phyloP scores from a whole-genome alignment of 2,329 filamentous ascomycete species.

The Pyricularia grisea region DNA sequence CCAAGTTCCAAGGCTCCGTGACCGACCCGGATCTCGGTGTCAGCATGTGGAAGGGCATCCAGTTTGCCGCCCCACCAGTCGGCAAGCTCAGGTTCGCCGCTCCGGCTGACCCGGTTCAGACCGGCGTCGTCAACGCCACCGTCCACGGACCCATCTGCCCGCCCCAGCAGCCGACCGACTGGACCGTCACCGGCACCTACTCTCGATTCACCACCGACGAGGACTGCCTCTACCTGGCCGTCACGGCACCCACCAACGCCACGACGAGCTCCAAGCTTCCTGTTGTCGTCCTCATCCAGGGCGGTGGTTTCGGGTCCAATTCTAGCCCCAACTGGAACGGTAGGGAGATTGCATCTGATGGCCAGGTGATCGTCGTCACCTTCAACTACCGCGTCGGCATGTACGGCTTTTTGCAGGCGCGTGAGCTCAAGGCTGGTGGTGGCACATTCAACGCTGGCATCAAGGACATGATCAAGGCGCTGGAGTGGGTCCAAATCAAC shows the following conservation, averaged over 20 bases:
- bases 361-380: slow-evolving; percentile 47
- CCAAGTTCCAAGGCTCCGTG: slow-evolving; percentile 50
- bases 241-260: slow-evolving; percentile 49
- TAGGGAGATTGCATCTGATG: slow-evolving; percentile 41
- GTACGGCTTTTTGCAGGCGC: background rate
- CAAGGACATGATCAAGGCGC: background rate
- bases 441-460: slow-evolving; percentile 10
- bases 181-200: slow-evolving; percentile 11
- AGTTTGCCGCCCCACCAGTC: slow-evolving; percentile 62
- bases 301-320: slow-evolving; percentile 40
- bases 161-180: slow-evolving; percentile 15
- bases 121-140: slow-evolving; percentile 36
- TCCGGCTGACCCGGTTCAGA: slow-evolving; percentile 49
- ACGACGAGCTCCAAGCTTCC: slow-evolving; percentile 31
- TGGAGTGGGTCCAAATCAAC: slow-evolving; percentile 6
- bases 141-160: slow-evolving; percentile 13
- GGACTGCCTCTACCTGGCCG: slow-evolving; percentile 61
- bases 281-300: slow-evolving; percentile 28
- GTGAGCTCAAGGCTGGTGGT: background rate
- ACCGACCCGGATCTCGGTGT: slow-evolving; percentile 40
- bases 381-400: slow-evolving; percentile 39
- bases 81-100: slow-evolving; percentile 57
- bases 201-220: slow-evolving; percentile 33
- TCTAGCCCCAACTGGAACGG: slow-evolving; percentile 43
- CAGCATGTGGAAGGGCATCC: slow-evolving; percentile 64